Percentiles rank a stretch among this genome's conserved stretches.
Conservation (phyloP, 805 yeast species). For the Kodamaea nitidulidarum region DNA sequence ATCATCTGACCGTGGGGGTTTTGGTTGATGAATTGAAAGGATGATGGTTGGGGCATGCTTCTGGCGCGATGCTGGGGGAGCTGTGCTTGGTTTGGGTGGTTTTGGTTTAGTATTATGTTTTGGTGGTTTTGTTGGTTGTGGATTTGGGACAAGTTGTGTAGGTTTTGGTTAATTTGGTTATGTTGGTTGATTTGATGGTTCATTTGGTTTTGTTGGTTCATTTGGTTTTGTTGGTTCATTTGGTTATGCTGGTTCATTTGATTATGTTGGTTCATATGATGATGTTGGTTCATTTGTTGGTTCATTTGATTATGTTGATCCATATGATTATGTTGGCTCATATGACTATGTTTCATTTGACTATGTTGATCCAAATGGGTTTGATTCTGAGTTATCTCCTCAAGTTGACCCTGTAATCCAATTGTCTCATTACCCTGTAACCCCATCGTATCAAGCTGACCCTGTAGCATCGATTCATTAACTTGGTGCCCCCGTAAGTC, state of each 20-base stretch:
- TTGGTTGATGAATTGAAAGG: not conserved
- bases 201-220: not conserved
- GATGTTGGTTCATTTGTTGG: not conserved
- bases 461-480: too few relatives aligned
- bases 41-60: not conserved
- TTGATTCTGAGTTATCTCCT: too few relatives aligned
- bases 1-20: not conserved
- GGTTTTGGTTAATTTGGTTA: not conserved
- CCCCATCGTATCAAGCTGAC: too few relatives aligned
- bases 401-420: too few relatives aligned
- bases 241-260: not conserved
- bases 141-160: not conserved
- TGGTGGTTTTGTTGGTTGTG: not conserved
- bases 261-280: not conserved
- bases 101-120: not conserved
- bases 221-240: not conserved
- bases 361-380: too few relatives aligned
- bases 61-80: not conserved
- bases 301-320: too few relatives aligned
- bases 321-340: too few relatives aligned
- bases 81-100: not conserved
- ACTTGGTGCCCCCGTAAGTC: too few relatives aligned
- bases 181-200: not conserved
- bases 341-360: too few relatives aligned
- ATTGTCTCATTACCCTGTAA: too few relatives aligned